Conservation (phyloP, 1,139 yeast genomes). For the Debaryomyces sp. region DNA sequence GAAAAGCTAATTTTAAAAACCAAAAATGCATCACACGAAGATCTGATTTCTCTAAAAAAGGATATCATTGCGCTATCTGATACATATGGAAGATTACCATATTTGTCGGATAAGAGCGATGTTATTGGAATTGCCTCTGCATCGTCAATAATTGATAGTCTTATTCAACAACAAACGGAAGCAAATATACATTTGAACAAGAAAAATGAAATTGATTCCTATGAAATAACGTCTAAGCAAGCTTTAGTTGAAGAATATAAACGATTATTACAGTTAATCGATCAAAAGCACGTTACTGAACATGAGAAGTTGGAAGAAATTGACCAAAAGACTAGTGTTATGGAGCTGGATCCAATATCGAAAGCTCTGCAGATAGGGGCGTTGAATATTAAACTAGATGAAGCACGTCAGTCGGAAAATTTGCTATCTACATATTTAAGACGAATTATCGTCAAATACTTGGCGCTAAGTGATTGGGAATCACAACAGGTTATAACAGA, state of each 20-base stretch:
- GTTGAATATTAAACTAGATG: conserved; percentile 11
- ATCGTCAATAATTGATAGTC: conserved; percentile 21
- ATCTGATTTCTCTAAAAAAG: conserved; percentile 12
- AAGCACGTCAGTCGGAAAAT: conserved; percentile 17
- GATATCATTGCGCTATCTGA: conserved; percentile 32
- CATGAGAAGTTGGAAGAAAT: conserved; percentile 10
- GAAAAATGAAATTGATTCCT: conserved; percentile 11
- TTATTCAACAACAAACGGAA: conserved; percentile 21
- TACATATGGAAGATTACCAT: conserved; percentile 33
- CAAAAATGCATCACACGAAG: conserved; percentile 10
- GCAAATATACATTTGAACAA: conserved; percentile 13
- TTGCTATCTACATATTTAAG: conserved; percentile 20
- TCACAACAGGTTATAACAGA: too few relatives aligned
- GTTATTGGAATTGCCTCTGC: conserved; percentile 41
- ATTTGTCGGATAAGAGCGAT: conserved; percentile 38
- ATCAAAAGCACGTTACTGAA: conserved; percentile 12
- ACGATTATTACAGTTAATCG: conserved; percentile 10
- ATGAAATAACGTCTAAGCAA: conserved; percentile 1
- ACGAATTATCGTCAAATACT: conserved; percentile 25
- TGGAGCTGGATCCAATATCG: conserved; percentile 2
- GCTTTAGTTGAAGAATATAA: conserved; percentile 10
- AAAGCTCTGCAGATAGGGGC: not conserved
- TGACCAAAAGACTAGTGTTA: conserved; percentile 1
- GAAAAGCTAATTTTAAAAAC: conserved; percentile 14
- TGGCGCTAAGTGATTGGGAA: too few relatives aligned